These are phyloP conservation scores for Xylariaceae sp. DNA, from an alignment of 2,329 filamentous ascomycete genomes.

Conservation along the genomic window DNA sequence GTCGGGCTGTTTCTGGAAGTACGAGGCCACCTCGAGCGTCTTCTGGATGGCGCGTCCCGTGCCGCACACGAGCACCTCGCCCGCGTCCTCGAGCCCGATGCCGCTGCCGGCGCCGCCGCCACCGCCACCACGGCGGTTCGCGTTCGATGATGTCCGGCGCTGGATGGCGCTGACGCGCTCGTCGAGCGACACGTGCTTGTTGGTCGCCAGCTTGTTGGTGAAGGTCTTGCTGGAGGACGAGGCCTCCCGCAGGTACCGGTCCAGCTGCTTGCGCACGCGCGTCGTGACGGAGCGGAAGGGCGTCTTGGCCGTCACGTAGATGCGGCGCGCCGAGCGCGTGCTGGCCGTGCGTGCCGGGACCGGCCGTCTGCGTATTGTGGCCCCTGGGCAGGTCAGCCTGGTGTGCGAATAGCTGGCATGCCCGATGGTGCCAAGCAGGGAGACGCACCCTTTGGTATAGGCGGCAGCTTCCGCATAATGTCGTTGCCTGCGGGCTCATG, in stretches of 20 bases:
- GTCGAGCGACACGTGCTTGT: slow-evolving; percentile 36
- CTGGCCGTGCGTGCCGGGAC: slow-evolving; percentile 35
- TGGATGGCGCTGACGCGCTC: slow-evolving; percentile 38
- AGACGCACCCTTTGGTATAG: slow-evolving; percentile 22
- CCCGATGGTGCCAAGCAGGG: too few species aligned
- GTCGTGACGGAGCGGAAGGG: slow-evolving; percentile 62
- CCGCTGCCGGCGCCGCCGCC: slow-evolving; percentile 16
- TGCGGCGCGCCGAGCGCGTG: slow-evolving; percentile 27
- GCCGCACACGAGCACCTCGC: slow-evolving; percentile 53
- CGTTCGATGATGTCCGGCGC: slow-evolving; percentile 18
- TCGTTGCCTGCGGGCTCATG: slow-evolving; percentile 12
- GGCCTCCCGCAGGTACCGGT: slow-evolving; percentile 37
- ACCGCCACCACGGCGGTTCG: slow-evolving; percentile 3
- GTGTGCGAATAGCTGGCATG: too few species aligned
- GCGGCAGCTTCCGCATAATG: slow-evolving; percentile 18
- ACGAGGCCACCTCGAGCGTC: slow-evolving; percentile 53
- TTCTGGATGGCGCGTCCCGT: slow-evolving; percentile 61
- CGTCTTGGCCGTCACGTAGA: slow-evolving; percentile 59
- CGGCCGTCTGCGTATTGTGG: slow-evolving; percentile 42
- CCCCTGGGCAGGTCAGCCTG: too few species aligned
- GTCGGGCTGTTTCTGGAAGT: slow-evolving; percentile 55
- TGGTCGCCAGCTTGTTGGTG: slow-evolving; percentile 34
- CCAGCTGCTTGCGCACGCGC: slow-evolving; percentile 56
- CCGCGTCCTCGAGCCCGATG: slow-evolving; percentile 26
- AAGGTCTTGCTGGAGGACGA: slow-evolving; percentile 18